Evolutionary conservation across 2,329 filamentous ascomycete species (phyloP).

Genomic region (Cryphonectria japonica): DNA sequence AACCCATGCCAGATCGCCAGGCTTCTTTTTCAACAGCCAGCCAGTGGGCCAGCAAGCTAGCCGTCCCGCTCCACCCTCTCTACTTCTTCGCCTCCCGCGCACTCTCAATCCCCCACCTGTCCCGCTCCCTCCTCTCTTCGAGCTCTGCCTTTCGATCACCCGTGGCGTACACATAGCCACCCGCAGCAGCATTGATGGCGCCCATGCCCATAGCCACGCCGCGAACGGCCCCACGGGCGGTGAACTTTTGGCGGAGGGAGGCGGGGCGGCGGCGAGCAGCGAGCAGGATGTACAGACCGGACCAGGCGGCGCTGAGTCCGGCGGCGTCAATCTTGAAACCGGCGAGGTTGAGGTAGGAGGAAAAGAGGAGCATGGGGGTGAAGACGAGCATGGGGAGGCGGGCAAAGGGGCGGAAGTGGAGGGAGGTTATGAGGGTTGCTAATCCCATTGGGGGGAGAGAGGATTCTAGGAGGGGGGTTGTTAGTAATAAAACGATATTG

Average conservation of each 20-base stretch:
- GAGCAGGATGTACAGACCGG: conserved; percentile 60
- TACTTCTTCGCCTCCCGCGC: conserved; percentile 16
- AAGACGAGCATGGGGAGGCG: conserved; percentile 52
- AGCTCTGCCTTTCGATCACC: conserved; percentile 56
- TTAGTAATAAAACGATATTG: background rate
- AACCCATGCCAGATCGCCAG: background rate
- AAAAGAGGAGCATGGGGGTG: conserved; percentile 57
- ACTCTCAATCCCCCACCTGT: conserved; percentile 52
- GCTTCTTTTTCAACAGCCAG: background rate
- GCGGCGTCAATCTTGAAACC: conserved; percentile 62
- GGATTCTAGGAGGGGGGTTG: conserved; percentile 45
- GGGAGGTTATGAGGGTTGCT: conserved; percentile 59
- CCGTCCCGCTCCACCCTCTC: background rate
- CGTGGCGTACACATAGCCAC: conserved; percentile 55
- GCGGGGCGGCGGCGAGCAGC: conserved; percentile 51
- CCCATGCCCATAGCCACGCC: conserved; percentile 55
- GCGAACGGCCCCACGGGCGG: conserved; percentile 54
- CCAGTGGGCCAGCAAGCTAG: background rate
- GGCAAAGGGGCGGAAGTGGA: conserved; percentile 59
- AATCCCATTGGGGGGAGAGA: conserved; percentile 59
- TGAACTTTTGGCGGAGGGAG: conserved; percentile 43
- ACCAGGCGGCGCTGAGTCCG: conserved; percentile 59
- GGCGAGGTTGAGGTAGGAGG: conserved; percentile 62
- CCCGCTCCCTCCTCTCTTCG: conserved; percentile 50
- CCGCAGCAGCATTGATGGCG: conserved; percentile 51